phyloP scores from a whole-genome alignment of 23 red algal species.

The Gracilariopsis chorda region DNA sequence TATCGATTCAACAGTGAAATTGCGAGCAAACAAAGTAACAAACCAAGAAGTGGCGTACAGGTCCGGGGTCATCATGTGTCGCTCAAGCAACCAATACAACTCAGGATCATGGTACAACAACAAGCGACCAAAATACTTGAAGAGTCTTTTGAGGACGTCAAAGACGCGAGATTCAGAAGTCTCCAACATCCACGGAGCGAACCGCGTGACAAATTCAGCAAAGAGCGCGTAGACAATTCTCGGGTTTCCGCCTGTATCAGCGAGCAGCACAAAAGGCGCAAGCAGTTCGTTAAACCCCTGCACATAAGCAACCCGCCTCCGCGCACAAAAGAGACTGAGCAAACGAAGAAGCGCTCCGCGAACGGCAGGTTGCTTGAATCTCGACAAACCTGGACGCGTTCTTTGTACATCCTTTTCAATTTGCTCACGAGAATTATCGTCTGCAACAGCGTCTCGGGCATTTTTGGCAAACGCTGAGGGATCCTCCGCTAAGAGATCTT shows the following conservation, averaged over 20 bases:
- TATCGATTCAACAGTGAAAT: constrained; percentile 86
- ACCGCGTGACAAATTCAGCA: constrained; percentile 72
- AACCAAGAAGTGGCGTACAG: constrained; percentile 94
- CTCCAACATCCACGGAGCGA: constrained; percentile 84
- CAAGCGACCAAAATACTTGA: constrained; percentile 82
- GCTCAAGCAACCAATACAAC: constrained; percentile 80
- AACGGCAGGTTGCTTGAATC: constrained; percentile 75
- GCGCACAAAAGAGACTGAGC: constrained; percentile 89
- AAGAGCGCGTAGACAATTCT: constrained; percentile 87
- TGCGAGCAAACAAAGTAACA: constrained; percentile 95
- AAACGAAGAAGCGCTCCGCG: constrained; percentile 57
- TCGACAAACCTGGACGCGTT: constrained; percentile 66
- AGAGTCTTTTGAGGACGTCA: constrained; percentile 76
- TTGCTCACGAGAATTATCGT: constrained; percentile 72
- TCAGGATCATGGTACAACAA: constrained; percentile 91
- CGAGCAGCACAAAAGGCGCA: constrained; percentile 88
- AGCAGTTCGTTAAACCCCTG: constrained; percentile 97
- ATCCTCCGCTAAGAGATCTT: constrained; percentile 72
- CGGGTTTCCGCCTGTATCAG: constrained; percentile 71
- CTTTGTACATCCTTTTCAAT: constrained; percentile 89
- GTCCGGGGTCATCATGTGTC: constrained; percentile 85
- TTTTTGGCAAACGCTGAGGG: constrained; percentile 57
- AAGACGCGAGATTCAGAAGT: constrained; percentile 72
- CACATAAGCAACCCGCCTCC: constrained; percentile 77
- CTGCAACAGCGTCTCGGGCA: constrained; percentile 64